A percentile compares a stretch with the other conserved stretches of the same genome.
Evolutionary conservation across 2,329 filamentous ascomycete genomes (phyloP).

Genomic region (Aspergillus thermomutatus): DNA sequence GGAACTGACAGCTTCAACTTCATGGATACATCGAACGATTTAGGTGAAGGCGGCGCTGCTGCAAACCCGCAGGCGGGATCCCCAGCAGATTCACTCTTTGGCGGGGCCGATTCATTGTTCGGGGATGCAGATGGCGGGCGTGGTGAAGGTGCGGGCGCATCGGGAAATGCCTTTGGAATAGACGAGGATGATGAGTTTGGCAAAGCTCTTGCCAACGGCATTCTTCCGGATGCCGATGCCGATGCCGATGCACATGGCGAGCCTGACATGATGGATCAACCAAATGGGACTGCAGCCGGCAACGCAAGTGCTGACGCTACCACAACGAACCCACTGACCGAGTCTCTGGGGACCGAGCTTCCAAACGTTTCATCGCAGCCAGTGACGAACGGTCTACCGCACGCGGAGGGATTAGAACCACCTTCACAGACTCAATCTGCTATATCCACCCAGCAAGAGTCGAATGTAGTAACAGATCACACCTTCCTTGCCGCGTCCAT

Average conservation of each 20-base stretch:
- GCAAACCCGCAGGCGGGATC: conserved; percentile 60
- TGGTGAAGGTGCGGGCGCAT: conserved; percentile 45
- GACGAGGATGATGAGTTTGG: conserved; percentile 85
- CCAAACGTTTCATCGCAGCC: conserved; percentile 26
- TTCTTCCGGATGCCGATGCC: conserved; percentile 50
- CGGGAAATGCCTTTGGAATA: conserved; percentile 63
- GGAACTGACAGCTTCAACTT: conserved; percentile 53
- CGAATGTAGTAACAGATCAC: conserved; percentile 58
- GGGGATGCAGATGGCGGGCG: conserved; percentile 68
- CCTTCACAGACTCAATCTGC: conserved; percentile 19
- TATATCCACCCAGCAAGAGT: conserved; percentile 30
- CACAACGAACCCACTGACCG: conserved; percentile 11
- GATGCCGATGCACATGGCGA: conserved; percentile 44
- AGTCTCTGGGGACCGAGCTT: conserved; percentile 16
- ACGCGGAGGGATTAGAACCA: conserved; percentile 40
- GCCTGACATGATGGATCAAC: conserved; percentile 22
- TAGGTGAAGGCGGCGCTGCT: conserved; percentile 36
- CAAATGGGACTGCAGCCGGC: conserved; percentile 13
- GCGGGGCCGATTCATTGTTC: conserved; percentile 82
- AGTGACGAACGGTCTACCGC: conserved; percentile 40
- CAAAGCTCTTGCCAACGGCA: conserved; percentile 64
- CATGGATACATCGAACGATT: conserved; percentile 37
- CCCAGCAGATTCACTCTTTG: conserved; percentile 79
- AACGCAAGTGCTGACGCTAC: conserved; percentile 9
- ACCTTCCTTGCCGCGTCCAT: conserved; percentile 77